A percentile compares a stretch with the other conserved stretches of the same genome.
phyloP scores from a whole-genome alignment of 2,329 filamentous ascomycete species.

The Aspergillus clavatus region DNA sequence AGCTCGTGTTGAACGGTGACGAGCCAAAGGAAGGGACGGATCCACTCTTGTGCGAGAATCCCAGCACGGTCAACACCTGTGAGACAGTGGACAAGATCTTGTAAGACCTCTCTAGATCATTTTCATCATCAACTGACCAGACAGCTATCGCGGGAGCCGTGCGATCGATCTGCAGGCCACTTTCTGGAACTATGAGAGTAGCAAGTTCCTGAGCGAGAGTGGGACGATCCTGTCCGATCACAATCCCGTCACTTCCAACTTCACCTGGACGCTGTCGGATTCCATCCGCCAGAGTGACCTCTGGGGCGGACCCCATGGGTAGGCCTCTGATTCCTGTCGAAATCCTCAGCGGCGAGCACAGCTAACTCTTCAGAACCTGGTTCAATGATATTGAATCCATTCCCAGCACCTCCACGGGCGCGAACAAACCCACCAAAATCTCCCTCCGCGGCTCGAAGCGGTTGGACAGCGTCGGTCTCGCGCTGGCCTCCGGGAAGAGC shows the following conservation, averaged over 20 bases:
- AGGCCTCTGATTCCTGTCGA: neutral
- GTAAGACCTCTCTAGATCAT: slow-evolving; percentile 17
- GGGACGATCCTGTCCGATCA: slow-evolving; percentile 59
- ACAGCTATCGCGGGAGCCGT: slow-evolving; percentile 25
- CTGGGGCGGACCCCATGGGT: slow-evolving; percentile 26
- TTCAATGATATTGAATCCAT: slow-evolving; percentile 52
- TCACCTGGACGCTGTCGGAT: slow-evolving; percentile 43
- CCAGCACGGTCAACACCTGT: slow-evolving; percentile 50
- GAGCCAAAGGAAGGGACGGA: slow-evolving; percentile 41
- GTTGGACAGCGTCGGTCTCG: slow-evolving; percentile 49
- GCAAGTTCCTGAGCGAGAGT: slow-evolving; percentile 53
- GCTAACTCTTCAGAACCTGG: slow-evolving; percentile 34
- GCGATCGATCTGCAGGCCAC: slow-evolving; percentile 51
- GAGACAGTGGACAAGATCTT: slow-evolving; percentile 66
- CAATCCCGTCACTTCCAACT: slow-evolving; percentile 49
- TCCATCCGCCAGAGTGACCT: slow-evolving; percentile 41
- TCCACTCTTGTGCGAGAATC: slow-evolving; percentile 53
- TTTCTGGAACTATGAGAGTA: slow-evolving; percentile 47
- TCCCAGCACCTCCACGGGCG: slow-evolving; percentile 28
- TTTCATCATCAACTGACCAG: no score
- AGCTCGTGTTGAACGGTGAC: slow-evolving; percentile 48
- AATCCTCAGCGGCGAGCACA: no score
- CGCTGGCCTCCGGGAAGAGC: slow-evolving; percentile 45
- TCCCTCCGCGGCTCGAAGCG: slow-evolving; percentile 45
- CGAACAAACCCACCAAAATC: slow-evolving; percentile 24